Evolutionary conservation across 2,329 filamentous ascomycete genomes (phyloP), one percentile per base, ranked within the genome.

Genomic region (Ramichloridium luteum): DNA sequence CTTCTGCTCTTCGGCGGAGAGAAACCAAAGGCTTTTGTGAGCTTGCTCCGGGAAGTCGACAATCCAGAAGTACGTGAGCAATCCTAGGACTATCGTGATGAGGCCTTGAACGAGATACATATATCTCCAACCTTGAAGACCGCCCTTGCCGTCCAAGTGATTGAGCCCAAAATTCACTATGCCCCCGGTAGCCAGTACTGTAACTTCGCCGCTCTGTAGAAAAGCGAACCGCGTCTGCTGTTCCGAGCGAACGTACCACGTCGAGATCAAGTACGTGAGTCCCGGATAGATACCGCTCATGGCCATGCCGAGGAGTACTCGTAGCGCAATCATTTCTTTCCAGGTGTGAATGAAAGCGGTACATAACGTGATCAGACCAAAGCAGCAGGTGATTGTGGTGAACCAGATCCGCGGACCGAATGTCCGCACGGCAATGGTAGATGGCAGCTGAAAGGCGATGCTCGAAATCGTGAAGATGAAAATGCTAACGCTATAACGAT

Each of bases 161-260:
- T 80, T 78, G n/a, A 82, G 61, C 0, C 70, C 76, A 45, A 68
- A 81, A 49, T 81, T 81, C 44, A 80, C 68, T 37, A 80, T 73
- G 30, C 67, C 64, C 4, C 75, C 75, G 0, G 75, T 78, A 0
- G 74, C 74, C 2, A 82, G 60, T 3, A 79, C 64, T 11, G 71
- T 63, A 14, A 80, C 73, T 48, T 80, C 69, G 2, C 74, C 73
- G 25, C 64, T 70, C 50, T 78, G 74, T 43, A 78, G 57, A 36
- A 74, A 70, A 0, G 74, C 74, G 43, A 76, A 80, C 14, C 75
- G 67, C 16, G 75, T 62, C 53, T 78, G 74, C 48, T 77, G 72
- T 53, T 79, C 74, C 15, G 58, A 56, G n/a, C 76, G 60, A 6
- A 70, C 69, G 44, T 79, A 79, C 70, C 70, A 74, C 4, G 64